These are phyloP conservation scores for Hanseniaspora uvarum DNA, from an alignment of 1,139 yeast species.

Conservation along the genomic window DNA sequence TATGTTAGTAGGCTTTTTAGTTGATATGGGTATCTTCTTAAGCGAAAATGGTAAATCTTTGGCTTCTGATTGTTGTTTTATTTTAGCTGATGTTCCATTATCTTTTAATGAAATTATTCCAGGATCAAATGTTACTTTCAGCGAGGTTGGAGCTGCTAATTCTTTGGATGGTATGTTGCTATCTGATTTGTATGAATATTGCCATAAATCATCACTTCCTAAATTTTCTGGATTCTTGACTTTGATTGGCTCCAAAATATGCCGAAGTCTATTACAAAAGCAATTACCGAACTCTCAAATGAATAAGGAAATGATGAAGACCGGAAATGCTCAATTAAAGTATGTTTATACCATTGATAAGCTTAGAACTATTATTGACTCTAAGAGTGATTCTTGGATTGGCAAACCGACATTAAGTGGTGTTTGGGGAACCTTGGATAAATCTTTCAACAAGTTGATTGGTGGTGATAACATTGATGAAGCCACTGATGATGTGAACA, in stretches of 20 bases:
- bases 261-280: conserved; percentile 28
- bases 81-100: conserved; percentile 43
- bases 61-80: conserved; percentile 41
- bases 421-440: conserved; percentile 70
- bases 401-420: conserved; percentile 65
- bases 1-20: conserved; percentile 39
- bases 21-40: conserved; percentile 47
- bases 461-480: conserved; percentile 57
- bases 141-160: conserved; percentile 25
- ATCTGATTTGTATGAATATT: conserved; percentile 60
- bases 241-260: conserved; percentile 27
- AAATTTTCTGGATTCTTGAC: conserved; percentile 23
- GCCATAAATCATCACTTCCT: conserved; percentile 24
- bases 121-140: conserved; percentile 24
- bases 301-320: conserved; percentile 25
- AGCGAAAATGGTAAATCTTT: conserved; percentile 33
- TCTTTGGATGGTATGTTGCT: conserved; percentile 26
- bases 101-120: conserved; percentile 25
- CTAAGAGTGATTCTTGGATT: conserved; percentile 33
- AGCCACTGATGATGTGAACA: conserved; percentile 5
- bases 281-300: conserved; percentile 20
- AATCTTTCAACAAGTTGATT: conserved; percentile 59
- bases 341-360: conserved; percentile 23
- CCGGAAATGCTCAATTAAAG: conserved; percentile 22
- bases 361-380: conserved; percentile 25